These are phyloP conservation scores for Spathaspora girioi DNA, from an alignment of 805 yeast genomes.

Conservation along the genomic window DNA sequence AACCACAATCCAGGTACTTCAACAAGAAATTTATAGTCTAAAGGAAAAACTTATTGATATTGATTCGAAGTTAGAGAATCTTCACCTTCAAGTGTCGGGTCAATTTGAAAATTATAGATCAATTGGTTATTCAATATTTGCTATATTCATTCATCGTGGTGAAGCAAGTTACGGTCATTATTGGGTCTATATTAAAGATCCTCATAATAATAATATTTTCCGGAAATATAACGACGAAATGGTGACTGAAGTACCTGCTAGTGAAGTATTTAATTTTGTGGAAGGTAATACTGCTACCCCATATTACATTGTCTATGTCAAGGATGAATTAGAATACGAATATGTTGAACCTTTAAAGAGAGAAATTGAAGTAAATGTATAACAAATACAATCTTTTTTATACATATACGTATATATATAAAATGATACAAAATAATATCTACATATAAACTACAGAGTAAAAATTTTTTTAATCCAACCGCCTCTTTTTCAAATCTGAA, in stretches of 20 bases:
- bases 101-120: conserved; percentile 62
- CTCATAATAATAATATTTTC: conserved; percentile 57
- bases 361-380: conserved; percentile 3
- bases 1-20: conserved; percentile 46
- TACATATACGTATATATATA: background rate
- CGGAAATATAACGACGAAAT: conserved; percentile 92
- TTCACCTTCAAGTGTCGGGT: conserved; percentile 48
- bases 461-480: conserved; percentile 1
- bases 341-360: conserved; percentile 67
- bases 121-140: conserved; percentile 79
- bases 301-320: conserved; percentile 81
- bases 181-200: conserved; percentile 90
- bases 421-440: background rate
- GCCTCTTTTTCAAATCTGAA: conserved; percentile 3
- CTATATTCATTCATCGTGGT: conserved; percentile 92
- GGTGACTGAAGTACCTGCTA: conserved; percentile 73
- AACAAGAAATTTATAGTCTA: conserved; percentile 43
- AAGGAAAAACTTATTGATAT: conserved; percentile 43
- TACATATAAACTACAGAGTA: conserved; percentile 1
- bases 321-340: conserved; percentile 50
- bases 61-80: conserved; percentile 35
- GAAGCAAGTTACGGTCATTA: conserved; percentile 96
- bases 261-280: conserved; percentile 63
- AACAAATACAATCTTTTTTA: background rate
- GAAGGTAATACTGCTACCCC: conserved; percentile 88